Conservation (phyloP, 208 protist genomes). For the Naegleria lovaniensis region DNA sequence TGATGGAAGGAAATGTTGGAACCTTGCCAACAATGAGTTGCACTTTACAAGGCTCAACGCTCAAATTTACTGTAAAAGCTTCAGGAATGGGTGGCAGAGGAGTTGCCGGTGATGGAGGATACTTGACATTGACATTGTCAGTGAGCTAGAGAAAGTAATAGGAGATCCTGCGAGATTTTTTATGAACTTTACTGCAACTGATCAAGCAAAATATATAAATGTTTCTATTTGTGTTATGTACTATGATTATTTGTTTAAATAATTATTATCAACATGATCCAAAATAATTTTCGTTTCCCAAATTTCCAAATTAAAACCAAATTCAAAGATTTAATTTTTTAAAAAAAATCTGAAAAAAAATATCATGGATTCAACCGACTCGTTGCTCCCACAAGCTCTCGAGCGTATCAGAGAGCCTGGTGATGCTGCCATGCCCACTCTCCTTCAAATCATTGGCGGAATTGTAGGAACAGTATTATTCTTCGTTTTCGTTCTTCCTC, state of each 20-base stretch:
- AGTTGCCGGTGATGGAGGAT: background rate
- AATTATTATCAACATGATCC: no score
- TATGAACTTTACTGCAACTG: no score
- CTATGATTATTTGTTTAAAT: no score
- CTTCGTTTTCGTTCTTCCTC: background rate
- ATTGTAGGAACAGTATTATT: constrained; percentile 7
- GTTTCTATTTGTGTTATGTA: no score
- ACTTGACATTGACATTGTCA: no score
- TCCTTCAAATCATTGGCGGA: background rate
- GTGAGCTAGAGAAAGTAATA: no score
- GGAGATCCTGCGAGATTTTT: no score
- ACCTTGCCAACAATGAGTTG: background rate
- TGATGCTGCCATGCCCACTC: constrained; percentile 6
- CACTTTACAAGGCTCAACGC: background rate
- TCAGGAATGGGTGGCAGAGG: background rate
- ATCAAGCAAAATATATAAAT: no score
- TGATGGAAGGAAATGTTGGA: background rate
- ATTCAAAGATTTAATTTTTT: no score
- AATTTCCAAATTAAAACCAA: no score
- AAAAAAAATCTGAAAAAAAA: background rate
- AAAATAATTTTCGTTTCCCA: no score
- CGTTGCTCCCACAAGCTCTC: background rate
- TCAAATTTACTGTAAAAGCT: background rate
- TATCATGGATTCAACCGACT: background rate
- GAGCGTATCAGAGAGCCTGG: background rate